phyloP scores from a whole-genome alignment of 352 stramenopile species.

The Paralagenidium karlingii region DNA sequence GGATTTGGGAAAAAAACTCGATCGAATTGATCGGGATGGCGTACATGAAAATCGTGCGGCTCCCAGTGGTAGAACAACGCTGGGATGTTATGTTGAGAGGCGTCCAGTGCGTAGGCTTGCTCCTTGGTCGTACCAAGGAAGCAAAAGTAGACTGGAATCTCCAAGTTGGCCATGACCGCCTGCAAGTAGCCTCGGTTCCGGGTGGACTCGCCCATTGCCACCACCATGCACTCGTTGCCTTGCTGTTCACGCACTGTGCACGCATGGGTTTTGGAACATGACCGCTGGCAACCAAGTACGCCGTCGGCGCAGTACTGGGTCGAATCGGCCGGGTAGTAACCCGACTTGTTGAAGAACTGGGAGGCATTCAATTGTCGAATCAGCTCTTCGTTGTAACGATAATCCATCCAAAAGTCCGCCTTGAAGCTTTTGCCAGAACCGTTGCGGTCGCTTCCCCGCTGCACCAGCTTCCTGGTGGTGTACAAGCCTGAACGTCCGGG shows the following conservation, averaged over 20 bases:
- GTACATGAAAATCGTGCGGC: constrained; percentile 30
- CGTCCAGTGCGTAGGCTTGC: constrained; percentile 17
- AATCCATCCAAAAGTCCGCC: constrained; percentile 45
- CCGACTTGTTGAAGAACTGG: constrained; percentile 9
- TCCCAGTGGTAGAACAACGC: constrained; percentile 47
- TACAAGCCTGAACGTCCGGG: constrained; percentile 20
- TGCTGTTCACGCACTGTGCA: constrained; percentile 20
- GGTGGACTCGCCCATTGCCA: constrained; percentile 37
- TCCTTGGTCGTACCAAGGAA: constrained; percentile 29
- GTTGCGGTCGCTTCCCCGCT: constrained; percentile 11
- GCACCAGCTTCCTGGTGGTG: constrained; percentile 18
- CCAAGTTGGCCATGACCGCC: constrained; percentile 25
- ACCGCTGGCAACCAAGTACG: constrained; percentile 23
- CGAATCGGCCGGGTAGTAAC: constrained; percentile 12
- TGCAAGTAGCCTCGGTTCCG: constrained; percentile 20
- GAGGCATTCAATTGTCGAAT: constrained; percentile 14
- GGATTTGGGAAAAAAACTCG: constrained; percentile 25
- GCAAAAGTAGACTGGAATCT: constrained; percentile 49
- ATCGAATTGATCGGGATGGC: constrained; percentile 17
- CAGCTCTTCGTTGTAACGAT: constrained; percentile 17
- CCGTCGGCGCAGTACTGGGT: constrained; percentile 11
- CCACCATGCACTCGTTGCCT: constrained; percentile 23
- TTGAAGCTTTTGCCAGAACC: constrained; percentile 12
- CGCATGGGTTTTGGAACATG: constrained; percentile 24
- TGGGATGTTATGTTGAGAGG: constrained; percentile 6